Conservation (phyloP, 306 rosid species). For the Prunus dulcis region DNA sequence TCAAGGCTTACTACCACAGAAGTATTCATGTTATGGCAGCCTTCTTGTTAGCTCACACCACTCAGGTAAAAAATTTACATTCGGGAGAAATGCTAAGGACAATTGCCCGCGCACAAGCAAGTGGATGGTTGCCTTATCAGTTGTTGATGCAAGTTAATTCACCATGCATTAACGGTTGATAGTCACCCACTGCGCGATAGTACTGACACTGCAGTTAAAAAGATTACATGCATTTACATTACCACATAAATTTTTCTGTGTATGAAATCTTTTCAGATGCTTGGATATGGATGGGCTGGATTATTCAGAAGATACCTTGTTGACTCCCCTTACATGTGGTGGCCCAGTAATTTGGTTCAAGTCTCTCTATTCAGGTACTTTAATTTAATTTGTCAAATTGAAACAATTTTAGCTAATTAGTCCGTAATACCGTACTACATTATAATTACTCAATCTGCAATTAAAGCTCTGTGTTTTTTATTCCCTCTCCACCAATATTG, state of each 20-base stretch:
- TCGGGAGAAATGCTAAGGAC: too few species aligned
- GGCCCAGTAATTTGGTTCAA: conserved; percentile 39
- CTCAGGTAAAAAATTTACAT: conserved; percentile 21
- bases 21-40: conserved; percentile 24
- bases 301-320: conserved; percentile 39
- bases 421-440: too few species aligned
- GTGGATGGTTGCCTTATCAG: too few species aligned
- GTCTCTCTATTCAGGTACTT: conserved; percentile 39
- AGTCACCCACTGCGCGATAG: too few species aligned
- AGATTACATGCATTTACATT: too few species aligned
- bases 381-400: background rate
- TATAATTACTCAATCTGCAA: too few species aligned
- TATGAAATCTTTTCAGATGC: conserved; percentile 22
- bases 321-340: conserved; percentile 47
- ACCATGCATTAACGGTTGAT: background rate
- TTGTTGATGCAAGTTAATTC: background rate
- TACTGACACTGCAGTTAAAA: too few species aligned
- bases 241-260: too few species aligned
- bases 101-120: too few species aligned
- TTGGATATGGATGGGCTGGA: conserved; percentile 50
- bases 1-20: conserved; percentile 32
- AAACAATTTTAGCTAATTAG: background rate
- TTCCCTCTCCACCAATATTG: background rate
- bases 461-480: background rate
- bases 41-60: conserved; percentile 29